These are phyloP conservation scores for Calonectria crousiana DNA, from an alignment of 2,329 filamentous ascomycete species.

Conservation along the genomic window DNA sequence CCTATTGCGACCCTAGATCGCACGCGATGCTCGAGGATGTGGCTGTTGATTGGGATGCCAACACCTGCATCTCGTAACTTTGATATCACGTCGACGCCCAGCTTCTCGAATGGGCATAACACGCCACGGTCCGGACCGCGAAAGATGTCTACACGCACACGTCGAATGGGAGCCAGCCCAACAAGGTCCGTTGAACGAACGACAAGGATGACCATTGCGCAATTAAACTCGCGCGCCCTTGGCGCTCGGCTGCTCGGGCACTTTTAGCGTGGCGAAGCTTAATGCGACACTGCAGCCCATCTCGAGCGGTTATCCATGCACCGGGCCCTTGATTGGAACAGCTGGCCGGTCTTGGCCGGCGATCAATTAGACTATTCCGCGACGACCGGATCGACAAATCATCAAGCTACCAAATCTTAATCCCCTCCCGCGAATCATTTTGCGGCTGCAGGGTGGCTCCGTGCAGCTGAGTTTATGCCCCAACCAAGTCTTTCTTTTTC, in stretches of 20 bases:
- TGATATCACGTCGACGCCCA: not conserved
- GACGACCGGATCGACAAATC: not conserved
- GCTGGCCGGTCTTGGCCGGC: not conserved
- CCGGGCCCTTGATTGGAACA: not conserved
- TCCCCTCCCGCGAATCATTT: not conserved
- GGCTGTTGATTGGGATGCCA: not conserved
- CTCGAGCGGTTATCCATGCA: not conserved
- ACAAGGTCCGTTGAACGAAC: not conserved
- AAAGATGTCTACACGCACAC: not conserved
- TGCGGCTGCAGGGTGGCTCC: not conserved
- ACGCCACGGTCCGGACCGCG: not conserved
- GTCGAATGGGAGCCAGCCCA: not conserved
- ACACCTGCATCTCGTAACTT: not conserved
- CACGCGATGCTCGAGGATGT: not conserved
- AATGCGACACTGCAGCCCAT: not conserved
- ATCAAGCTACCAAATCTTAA: not conserved
- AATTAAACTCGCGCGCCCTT: constrained; percentile 2
- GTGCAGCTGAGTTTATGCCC: not conserved
- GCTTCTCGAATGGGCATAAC: constrained; percentile 10
- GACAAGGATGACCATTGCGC: not conserved
- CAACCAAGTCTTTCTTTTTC: not conserved
- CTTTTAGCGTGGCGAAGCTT: not conserved
- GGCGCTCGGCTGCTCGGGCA: not conserved
- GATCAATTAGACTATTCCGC: not conserved
- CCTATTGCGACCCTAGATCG: constrained; percentile 14